phyloP scores from a whole-genome alignment of 2,329 filamentous ascomycete species.

The Alternaria longipes region DNA sequence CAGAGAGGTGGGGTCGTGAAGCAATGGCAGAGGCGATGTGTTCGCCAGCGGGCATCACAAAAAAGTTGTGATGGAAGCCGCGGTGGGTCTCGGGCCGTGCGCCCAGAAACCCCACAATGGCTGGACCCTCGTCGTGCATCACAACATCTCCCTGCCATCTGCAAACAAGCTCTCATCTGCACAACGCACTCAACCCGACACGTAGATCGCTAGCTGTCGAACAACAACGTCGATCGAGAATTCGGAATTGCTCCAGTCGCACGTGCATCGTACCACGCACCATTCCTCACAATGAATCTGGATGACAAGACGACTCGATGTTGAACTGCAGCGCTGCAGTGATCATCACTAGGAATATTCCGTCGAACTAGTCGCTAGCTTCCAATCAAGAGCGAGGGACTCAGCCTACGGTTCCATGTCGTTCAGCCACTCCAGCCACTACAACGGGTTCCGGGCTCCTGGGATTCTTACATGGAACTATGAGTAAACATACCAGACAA shows the following conservation, averaged over 20 bases:
- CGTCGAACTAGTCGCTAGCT: not conserved
- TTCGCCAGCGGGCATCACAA: constrained; percentile 9
- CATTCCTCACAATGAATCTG: not conserved
- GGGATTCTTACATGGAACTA: not conserved
- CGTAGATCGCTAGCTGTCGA: not conserved
- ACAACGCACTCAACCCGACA: not conserved
- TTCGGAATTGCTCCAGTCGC: not conserved
- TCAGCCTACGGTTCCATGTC: not conserved
- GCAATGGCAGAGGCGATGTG: constrained; percentile 18
- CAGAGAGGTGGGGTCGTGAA: not conserved
- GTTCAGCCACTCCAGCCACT: constrained; percentile 1
- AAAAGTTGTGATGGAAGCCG: constrained; percentile 27
- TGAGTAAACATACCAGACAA: not conserved
- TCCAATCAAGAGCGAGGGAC: not conserved
- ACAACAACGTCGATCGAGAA: not conserved
- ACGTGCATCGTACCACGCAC: not conserved
- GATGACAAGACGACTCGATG: not conserved
- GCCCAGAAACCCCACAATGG: not conserved
- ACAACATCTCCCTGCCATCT: not conserved
- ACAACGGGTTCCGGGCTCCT: not conserved
- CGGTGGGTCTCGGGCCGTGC: constrained; percentile 20
- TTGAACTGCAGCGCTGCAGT: not conserved
- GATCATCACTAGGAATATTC: constrained; percentile 3
- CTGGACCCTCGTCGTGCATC: not conserved
- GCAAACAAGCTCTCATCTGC: not conserved